A percentile compares a stretch with the other conserved stretches of the same genome.
Conservation (phyloP, 2,329 filamentous ascomycete genomes). For the Teratosphaeria zuluensis region DNA sequence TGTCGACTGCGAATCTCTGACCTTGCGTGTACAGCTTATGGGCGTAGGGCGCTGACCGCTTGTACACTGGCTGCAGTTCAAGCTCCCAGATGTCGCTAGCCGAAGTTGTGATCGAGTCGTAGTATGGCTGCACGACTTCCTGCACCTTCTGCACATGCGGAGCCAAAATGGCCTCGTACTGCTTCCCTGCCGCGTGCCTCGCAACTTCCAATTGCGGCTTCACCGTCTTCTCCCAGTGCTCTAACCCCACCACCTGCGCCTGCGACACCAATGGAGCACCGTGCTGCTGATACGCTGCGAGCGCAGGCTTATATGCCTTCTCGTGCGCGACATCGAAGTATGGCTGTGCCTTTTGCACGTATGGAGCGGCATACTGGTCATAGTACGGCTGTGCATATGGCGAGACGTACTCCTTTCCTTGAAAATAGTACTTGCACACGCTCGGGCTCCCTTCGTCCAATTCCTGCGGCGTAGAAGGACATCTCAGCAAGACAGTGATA, state of each 20-base stretch:
- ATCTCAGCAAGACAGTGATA: conserved; percentile 70
- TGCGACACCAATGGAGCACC: conserved; percentile 63
- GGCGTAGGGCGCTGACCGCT: conserved; percentile 63
- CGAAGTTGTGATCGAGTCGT: conserved; percentile 53
- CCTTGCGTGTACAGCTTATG: conserved; percentile 57
- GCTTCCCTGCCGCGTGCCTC: conserved; percentile 48
- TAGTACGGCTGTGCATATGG: conserved; percentile 83
- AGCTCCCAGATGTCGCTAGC: conserved; percentile 60
- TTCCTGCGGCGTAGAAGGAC: conserved; percentile 59
- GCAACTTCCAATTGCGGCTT: conserved; percentile 64
- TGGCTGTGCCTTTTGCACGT: conserved; percentile 65
- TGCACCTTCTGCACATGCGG: conserved; percentile 61
- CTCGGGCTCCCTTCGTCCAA: conserved; percentile 61
- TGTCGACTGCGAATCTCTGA: conserved; percentile 57
- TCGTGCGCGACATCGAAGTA: conserved; percentile 54
- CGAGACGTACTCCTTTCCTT: conserved; percentile 54
- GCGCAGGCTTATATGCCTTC: conserved; percentile 58
- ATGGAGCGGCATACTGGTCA: conserved; percentile 69
- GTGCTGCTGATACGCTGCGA: conserved; percentile 55
- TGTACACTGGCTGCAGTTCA: conserved; percentile 66
- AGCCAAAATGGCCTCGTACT: conserved; percentile 62
- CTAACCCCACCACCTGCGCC: conserved; percentile 54
- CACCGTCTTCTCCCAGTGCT: conserved; percentile 70
- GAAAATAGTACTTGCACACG: conserved; percentile 72
- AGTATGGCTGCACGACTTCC: conserved; percentile 59